Base-by-base conservation (phyloP, 2,329 filamentous ascomycete species). In the Trichophaea hybrida region DNA sequence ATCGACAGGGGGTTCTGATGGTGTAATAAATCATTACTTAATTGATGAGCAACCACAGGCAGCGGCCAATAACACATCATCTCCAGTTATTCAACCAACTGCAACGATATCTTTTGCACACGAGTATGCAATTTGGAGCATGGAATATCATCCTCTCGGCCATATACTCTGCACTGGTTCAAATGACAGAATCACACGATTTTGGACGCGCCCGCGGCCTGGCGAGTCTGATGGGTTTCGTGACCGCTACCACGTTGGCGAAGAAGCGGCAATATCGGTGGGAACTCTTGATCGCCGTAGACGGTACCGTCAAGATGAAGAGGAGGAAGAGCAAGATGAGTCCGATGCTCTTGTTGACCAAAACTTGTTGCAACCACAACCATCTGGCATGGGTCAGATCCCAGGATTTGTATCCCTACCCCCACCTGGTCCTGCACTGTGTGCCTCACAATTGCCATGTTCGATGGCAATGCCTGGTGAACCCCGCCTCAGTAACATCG, bases 101-200 rank as follows among this genome's bases (percentile, higher is more conserved):
- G 91, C 97, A 75, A 85, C 83, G 69, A 75, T 96, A 35, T 82
- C 86, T 6, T 91, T 84, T 69, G 93, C 93, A 0, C 93, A 98
- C 71, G 87, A 94, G 67, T 94, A 90, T 71, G 88, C 89, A 15
- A 93, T 98, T 65, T 98, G 93, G 93, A 94, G 90, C 15, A 79
- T 98, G 54, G 90, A 96, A 74, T 98, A 93, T 90, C 93, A 98
- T 71, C 93, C 93, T 0, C 78, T 97, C 0, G 93, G 93, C 33
- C 93, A 98, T 70, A 91, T 98, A 64, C 80, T 98, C 6, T 90
- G 90, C 0, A 94, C 91, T 1, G 93, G 93, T 10, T 95, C 90
- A 8, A 97, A 98, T 72, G 93, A 98, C 72, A 85, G 93, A 44
- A 90, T 95, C 63, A 97, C 93, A 1, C 84, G 93, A 52, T 98